These are phyloP conservation scores for Phytophthora tubulina DNA, from an alignment of 352 stramenopile species.

Conservation along the genomic window DNA sequence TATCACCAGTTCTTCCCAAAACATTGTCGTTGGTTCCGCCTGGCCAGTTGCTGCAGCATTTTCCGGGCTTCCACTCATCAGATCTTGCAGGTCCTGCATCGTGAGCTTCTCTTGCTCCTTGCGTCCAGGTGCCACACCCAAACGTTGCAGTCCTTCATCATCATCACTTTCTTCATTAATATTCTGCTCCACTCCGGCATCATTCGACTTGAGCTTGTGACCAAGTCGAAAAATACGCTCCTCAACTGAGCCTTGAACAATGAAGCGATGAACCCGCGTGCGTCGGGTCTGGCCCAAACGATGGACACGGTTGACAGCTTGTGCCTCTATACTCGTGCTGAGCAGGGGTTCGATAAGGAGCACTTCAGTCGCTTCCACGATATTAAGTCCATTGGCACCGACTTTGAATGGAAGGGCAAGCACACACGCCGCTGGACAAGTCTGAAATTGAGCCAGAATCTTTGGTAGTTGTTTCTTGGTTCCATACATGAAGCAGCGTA, in stretches of 20 bases:
- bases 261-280: slow-evolving; percentile 91
- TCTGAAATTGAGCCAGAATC: slow-evolving; percentile 66
- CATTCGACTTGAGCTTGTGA: slow-evolving; percentile 12
- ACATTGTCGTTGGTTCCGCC: slow-evolving; percentile 21
- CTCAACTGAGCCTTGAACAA: slow-evolving; percentile 91
- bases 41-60: neutral
- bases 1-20: slow-evolving; percentile 58
- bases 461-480: slow-evolving; percentile 63
- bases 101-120: slow-evolving; percentile 71
- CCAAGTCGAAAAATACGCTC: slow-evolving; percentile 80
- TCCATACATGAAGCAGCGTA: slow-evolving; percentile 81
- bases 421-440: slow-evolving; percentile 58
- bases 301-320: slow-evolving; percentile 92
- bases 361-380: slow-evolving; percentile 93
- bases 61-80: slow-evolving; percentile 45
- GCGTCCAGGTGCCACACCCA: slow-evolving; percentile 50
- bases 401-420: slow-evolving; percentile 88
- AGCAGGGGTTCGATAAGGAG: slow-evolving; percentile 93
- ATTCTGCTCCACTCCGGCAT: neutral
- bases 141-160: slow-evolving; percentile 30
- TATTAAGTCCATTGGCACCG: slow-evolving; percentile 92
- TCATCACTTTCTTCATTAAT: slow-evolving; percentile 25
- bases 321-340: slow-evolving; percentile 85
- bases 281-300: slow-evolving; percentile 88
- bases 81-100: slow-evolving; percentile 54